Percentiles rank a stretch among this genome's conserved stretches.
Conservation (phyloP, 2,329 filamentous ascomycete species). For the Aspergillus pseudoglaucus region DNA sequence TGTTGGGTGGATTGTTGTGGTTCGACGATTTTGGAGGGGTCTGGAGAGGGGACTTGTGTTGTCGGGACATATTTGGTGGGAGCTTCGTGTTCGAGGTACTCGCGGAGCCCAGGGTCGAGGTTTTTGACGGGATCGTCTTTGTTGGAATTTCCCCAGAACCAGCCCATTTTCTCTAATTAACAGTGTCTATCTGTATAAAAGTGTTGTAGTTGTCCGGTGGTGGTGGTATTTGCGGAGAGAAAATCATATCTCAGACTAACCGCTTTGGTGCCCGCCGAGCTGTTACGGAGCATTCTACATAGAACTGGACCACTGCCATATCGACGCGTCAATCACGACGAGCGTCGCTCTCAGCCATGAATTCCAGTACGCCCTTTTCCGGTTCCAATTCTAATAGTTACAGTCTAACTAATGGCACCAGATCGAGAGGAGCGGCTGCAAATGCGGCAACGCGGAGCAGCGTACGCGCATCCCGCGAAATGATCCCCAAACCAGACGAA, state of each 20-base stretch:
- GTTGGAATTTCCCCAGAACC: slow-evolving; percentile 53
- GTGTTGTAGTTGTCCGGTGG: neutral
- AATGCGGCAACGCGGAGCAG: slow-evolving; percentile 53
- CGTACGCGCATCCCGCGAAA: slow-evolving; percentile 38
- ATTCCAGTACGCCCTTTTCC: slow-evolving; percentile 27
- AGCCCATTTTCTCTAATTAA: slow-evolving; percentile 48
- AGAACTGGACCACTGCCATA: neutral
- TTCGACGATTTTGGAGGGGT: slow-evolving; percentile 13
- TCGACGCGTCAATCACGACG: slow-evolving; percentile 27
- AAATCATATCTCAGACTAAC: slow-evolving; percentile 1
- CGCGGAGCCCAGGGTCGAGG: slow-evolving; percentile 74
- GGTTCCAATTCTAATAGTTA: slow-evolving; percentile 7
- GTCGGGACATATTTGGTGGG: slow-evolving; percentile 59
- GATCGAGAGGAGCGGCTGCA: slow-evolving; percentile 50
- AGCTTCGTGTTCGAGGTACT: slow-evolving; percentile 78
- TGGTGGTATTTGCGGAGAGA: slow-evolving; percentile 6
- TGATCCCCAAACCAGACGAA: neutral
- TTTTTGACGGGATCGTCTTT: slow-evolving; percentile 61
- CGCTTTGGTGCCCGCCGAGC: neutral
- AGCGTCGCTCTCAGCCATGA: slow-evolving; percentile 30
- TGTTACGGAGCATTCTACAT: neutral
- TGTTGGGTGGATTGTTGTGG: too few relatives aligned
- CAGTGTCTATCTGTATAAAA: neutral
- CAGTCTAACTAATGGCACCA: slow-evolving; percentile 14
- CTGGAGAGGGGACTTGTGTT: slow-evolving; percentile 16